Evolutionary conservation across 2,329 filamentous ascomycete species (phyloP), one percentile per base, ranked within the genome.

Genomic region (Cercospora sp.): DNA sequence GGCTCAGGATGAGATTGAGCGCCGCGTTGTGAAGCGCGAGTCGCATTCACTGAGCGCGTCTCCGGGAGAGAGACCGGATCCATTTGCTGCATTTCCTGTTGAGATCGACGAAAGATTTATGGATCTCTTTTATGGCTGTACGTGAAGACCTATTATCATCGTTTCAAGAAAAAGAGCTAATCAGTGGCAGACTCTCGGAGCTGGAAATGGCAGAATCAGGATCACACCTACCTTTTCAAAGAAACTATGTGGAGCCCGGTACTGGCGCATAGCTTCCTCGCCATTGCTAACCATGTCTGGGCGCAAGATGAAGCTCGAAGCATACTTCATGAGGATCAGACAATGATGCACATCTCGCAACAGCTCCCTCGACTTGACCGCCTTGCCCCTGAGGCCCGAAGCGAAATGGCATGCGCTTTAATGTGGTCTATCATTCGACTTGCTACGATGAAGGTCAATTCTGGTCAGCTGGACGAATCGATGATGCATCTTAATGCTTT

Each of bases 381-480:
- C 3, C 45, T 67, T 6, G 55, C 36, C 6, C 26, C 48, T 2
- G 30, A 20, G 10, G 58, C 67, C 7, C 68, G 66, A 3, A 60
- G 51, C 20, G 33, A 63, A 26, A 26, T 60, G n/a, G 65, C 64
- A 1, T 67, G 66, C 18, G 45, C 62, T 16, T 30, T 72, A 53
- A 63, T 65, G 28, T 72, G 68, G 68, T 40, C 68, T 5, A 72
- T 72, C 5, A 69, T 70, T 18, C 66, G 68, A 9, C 68, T 72
- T 8, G 68, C 64, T 8, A 70, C 68, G 13, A 67, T 70, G 16
- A 70, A 70, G 28, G 63, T 68, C 40, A 70, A 70, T 23, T 57
- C 66, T 26, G 68, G 68, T 8, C 57, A 70, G 18, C 63, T 72
- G 20, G 70, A 72, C 26, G 67, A 31, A 1, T 70, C 70, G 3